phyloP scores from a whole-genome alignment of 495 filamentous ascomycete species.

The Penicillium crystallinum region DNA sequence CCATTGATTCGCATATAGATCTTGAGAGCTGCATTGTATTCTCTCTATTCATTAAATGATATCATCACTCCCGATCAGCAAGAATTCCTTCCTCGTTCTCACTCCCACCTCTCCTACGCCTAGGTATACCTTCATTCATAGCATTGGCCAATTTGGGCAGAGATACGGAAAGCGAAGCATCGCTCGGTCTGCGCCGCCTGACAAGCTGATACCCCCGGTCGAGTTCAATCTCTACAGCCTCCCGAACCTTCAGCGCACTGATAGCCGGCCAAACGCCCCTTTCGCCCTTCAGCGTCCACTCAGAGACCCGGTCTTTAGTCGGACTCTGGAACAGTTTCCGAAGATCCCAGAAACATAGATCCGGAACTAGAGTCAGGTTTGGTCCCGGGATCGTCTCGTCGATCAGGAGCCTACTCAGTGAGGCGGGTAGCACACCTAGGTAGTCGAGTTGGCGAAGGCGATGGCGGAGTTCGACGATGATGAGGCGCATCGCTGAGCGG shows the following conservation, averaged over 20 bases:
- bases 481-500: slow-evolving; percentile 60
- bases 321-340: slow-evolving; percentile 73
- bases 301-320: slow-evolving; percentile 65
- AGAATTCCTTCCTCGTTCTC: slow-evolving; percentile 27
- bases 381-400: slow-evolving; percentile 83
- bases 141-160: slow-evolving; percentile 8
- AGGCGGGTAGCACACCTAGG: slow-evolving; percentile 61
- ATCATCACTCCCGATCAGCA: slow-evolving; percentile 20
- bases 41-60: background rate
- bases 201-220: slow-evolving; percentile 80
- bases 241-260: slow-evolving; percentile 74
- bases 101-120: slow-evolving; percentile 22
- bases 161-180: slow-evolving; percentile 12
- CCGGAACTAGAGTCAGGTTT: slow-evolving; percentile 76
- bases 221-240: slow-evolving; percentile 79
- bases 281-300: slow-evolving; percentile 85
- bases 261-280: slow-evolving; percentile 90
- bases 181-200: slow-evolving; percentile 50
- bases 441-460: slow-evolving; percentile 77
- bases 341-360: slow-evolving; percentile 67
- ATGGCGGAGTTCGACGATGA: slow-evolving; percentile 75
- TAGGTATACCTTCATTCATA: slow-evolving; percentile 29
- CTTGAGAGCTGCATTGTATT: background rate
- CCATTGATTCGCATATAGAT: background rate
- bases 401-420: slow-evolving; percentile 71